phyloP scores from a whole-genome alignment of 2,329 filamentous ascomycete species.

The Fusarium tanahbumbuense region DNA sequence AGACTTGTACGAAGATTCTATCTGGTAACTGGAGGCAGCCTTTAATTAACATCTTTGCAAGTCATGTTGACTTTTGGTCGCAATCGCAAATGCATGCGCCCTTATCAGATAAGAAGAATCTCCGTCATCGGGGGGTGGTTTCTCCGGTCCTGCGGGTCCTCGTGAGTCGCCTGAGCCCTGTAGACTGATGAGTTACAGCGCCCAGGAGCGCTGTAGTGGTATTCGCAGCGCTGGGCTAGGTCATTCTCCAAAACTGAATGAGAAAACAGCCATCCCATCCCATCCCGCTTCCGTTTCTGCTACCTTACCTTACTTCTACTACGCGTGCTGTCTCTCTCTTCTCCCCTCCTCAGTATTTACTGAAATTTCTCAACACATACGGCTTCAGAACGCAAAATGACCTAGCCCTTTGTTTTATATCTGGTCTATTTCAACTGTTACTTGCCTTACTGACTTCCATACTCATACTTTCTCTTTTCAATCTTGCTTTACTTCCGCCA shows the following conservation, averaged over 20 bases:
- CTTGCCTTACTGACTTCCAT: conserved; percentile 22
- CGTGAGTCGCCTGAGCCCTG: conserved; percentile 17
- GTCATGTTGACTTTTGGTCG: conserved; percentile 3
- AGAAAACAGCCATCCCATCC: conserved; percentile 31
- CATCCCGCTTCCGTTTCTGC: conserved; percentile 39
- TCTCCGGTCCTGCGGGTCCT: conserved; percentile 37
- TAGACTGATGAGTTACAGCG: conserved; percentile 13
- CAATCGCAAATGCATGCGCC: conserved; percentile 18
- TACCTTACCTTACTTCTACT: conserved; percentile 21
- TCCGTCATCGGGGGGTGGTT: conserved; percentile 42
- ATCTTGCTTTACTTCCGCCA: conserved; percentile 33
- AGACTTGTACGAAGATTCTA: not conserved
- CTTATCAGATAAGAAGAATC: conserved; percentile 42
- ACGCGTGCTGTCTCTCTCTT: conserved; percentile 43
- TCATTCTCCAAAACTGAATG: conserved; percentile 44
- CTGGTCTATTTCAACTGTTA: conserved; percentile 40
- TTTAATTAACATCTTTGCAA: not conserved
- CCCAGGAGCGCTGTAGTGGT: conserved; percentile 28
- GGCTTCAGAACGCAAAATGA: conserved; percentile 42
- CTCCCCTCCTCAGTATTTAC: conserved; percentile 39
- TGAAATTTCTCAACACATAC: conserved; percentile 28
- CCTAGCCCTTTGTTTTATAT: conserved; percentile 36
- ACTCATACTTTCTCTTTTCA: conserved; percentile 25
- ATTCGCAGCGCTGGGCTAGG: conserved; percentile 31
- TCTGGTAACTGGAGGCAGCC: not conserved